Base-by-base conservation (phyloP, 257 asterid genomes). In the Henckelia pumila region DNA sequence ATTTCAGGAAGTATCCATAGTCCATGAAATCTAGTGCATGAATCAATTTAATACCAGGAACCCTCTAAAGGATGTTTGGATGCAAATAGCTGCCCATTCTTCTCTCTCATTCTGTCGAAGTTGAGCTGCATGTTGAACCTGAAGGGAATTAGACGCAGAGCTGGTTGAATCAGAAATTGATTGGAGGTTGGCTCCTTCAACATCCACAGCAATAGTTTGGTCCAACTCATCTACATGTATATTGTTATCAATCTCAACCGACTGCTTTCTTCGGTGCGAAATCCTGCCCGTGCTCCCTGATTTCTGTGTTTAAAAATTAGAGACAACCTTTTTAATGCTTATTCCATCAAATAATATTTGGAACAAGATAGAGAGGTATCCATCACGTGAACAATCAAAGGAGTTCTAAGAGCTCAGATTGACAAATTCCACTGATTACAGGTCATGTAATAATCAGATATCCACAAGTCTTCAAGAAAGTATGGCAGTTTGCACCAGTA, bases 1-100 rank as follows among this genome's bases (percentile, higher is more conserved):
- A 24, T 7, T 58, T 58, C 21, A 58, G 17, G 20, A 69, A 30
- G 29, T 44, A 60, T 62, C 6, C 47, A 53, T 28, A 7, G 56
- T 62, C 17, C 47, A 53, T 23, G 16, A 52, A 32, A 65, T 22
- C 50, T 20, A 17, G 58, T 59, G 40, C 23, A 66, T 49, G 53
- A 23, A 37, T 53, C 35, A 59, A 47, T 72, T 60, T 50, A 63
- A 69, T 84, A 94, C 99, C 96, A 94, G 85, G 79, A 94, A 91
- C 74, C 96, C 96, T 75, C 88, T 89, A 69, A 94, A 94, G 64
- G 96, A 95, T 63, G 96, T 89, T 81, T 94, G 99, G 72, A 94
- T 91, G 64, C 78, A 83, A 73, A 83, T 80, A 23, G 95, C 96
- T 66, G 99, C 98, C 91, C 91, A 80, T 78, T 91, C 95, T 85